These are phyloP conservation scores for Brassica hybrid DNA, from an alignment of 441 rosid genomes.

Conservation along the genomic window DNA sequence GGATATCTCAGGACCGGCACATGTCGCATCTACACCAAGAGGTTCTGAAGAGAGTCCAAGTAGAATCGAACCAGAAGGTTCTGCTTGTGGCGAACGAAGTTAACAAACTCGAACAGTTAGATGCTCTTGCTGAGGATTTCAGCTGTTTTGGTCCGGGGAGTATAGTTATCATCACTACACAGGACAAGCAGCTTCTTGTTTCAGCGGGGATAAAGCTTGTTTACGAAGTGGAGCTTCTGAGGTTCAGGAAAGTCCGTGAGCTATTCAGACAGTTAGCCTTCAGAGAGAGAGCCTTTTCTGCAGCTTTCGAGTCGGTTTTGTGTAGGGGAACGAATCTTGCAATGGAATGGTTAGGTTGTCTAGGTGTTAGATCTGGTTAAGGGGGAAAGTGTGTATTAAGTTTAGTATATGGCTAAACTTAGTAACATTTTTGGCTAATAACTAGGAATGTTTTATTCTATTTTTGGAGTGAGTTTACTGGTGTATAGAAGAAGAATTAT, in stretches of 20 bases:
- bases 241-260: slow-evolving; percentile 20
- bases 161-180: slow-evolving; percentile 38
- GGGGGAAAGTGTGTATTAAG: slow-evolving; percentile 10
- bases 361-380: slow-evolving; percentile 12
- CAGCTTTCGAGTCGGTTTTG: not conserved
- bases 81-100: slow-evolving; percentile 38
- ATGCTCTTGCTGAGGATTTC: slow-evolving; percentile 37
- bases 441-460: slow-evolving; percentile 27
- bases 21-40: slow-evolving; percentile 24
- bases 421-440: slow-evolving; percentile 35
- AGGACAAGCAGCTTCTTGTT: slow-evolving; percentile 36
- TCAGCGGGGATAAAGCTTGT: slow-evolving; percentile 21
- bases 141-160: slow-evolving; percentile 40
- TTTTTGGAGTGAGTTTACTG: slow-evolving; percentile 32
- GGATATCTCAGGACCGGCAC: slow-evolving; percentile 2
- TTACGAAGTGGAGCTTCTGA: slow-evolving; percentile 31
- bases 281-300: not conserved
- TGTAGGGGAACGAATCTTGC: not conserved
- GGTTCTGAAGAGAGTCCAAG: not conserved
- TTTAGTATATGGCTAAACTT: slow-evolving; percentile 23
- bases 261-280: slow-evolving; percentile 22
- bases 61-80: slow-evolving; percentile 22
- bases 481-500: slow-evolving; percentile 7
- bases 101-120: slow-evolving; percentile 29
- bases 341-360: slow-evolving; percentile 2